Conservation (phyloP, 257 asterid genomes). For the Cinchona pubescens region DNA sequence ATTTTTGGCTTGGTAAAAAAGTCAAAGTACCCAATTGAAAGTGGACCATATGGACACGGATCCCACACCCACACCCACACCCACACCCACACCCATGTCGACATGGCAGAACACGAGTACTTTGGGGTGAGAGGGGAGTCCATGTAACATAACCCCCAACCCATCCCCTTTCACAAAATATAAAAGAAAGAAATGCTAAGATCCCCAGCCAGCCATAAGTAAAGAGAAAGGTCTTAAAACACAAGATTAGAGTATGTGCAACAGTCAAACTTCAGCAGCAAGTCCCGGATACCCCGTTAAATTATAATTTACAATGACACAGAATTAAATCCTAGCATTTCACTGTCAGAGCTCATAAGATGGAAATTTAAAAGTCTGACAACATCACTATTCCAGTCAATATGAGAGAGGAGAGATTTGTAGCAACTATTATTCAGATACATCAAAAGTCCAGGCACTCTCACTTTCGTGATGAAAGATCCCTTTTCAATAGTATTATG, state of each 20-base stretch:
- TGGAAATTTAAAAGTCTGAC: not conserved
- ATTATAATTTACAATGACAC: not conserved
- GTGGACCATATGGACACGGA: too few relatives aligned
- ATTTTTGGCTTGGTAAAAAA: too few relatives aligned
- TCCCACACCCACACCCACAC: too few relatives aligned
- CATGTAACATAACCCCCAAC: too few relatives aligned
- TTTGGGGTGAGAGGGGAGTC: too few relatives aligned
- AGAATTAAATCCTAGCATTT: not conserved
- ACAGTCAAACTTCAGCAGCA: not conserved
- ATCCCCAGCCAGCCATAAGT: not conserved
- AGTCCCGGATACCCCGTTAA: not conserved
- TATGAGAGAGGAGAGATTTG: not conserved
- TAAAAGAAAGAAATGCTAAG: not conserved
- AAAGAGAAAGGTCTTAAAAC: not conserved
- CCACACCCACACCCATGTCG: too few relatives aligned
- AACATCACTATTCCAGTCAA: not conserved
- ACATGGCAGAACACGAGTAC: too few relatives aligned
- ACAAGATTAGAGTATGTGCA: not conserved
- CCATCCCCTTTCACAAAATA: too few relatives aligned
- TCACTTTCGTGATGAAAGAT: not conserved
- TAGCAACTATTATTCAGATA: not conserved
- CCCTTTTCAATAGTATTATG: too few relatives aligned
- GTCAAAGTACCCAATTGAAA: too few relatives aligned
- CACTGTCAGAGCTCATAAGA: not conserved
- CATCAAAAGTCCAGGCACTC: not conserved